Base-by-base conservation (phyloP, 345 rosid genomes). In the Aethionema arabicum region DNA sequence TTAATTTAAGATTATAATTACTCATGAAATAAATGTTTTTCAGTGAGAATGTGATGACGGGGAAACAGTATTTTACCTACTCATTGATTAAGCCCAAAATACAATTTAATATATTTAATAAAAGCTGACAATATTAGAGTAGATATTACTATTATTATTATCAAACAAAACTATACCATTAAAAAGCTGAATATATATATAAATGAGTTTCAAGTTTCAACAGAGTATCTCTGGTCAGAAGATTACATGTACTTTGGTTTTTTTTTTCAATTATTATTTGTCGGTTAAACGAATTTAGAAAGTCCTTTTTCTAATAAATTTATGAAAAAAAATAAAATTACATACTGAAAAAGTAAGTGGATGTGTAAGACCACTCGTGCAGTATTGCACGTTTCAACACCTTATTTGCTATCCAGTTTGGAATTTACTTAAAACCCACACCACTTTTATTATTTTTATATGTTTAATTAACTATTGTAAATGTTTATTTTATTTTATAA, bases 211-310 rank as follows among this genome's bases (percentile, higher is more conserved):
- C 52, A 12, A 65, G 38, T 54, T 54, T 42, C 52, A 12, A 21
- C 56, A 46, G 49, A 38, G 49, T 56, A 56, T 47, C 53, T 54
- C 15, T 12, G 16, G 45, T 54, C 63, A 56, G 63, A 66, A 66
- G 63, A 66, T 54, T 66, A 30, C 56, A 32, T 56, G 42, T 66
- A 66, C 49, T 13, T 56, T 46, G 53, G 29, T 47, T 41, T 56
- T 49, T 48, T 44, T 42, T 46, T 56, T 15, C 40, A 6, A 37
- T 6, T 37, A 6, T 37, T 37, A 11, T 36, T 37, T 66, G 41
- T 66, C 69, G 38, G 46, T 27, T 54, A 21, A 55, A 45, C 45
- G 21, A 65, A 55, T 45, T 45, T 2, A 6, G 46, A 52, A 55
- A 12, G 61, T 44, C 45, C 46, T n/a, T 29, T 37, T 36, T 61